Evolutionary conservation across 805 yeast genomes (phyloP), one percentile per base, ranked within the genome.

Genomic region (Saccharomycopsis capsularis): DNA sequence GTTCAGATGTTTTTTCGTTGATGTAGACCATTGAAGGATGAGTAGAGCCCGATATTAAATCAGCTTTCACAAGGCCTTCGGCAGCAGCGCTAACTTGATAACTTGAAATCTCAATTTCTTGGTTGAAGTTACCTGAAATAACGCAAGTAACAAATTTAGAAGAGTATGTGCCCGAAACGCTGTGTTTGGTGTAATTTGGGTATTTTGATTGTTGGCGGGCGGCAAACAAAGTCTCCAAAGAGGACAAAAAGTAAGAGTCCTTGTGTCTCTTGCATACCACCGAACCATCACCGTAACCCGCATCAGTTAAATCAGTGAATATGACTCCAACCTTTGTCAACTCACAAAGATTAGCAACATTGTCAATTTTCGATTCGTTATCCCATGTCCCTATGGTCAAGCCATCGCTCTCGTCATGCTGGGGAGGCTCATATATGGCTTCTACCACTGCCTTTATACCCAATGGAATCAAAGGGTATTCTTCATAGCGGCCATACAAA

Each of bases 361-460:
- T 59, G 53, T 82, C 78, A 3, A 85, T 74, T 15, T 70, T 62
- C 1, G 59, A 61, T 50, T 81, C 81, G 40, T 77, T 75, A 30
- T 75, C 81, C 62, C 69, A 66, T 16, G 73, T 72, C 30, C 67
- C 76, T 75, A 88, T 63, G 0, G 87, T 75, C 19, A 93, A 59
- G 0, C 98, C 97, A 65, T 93, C 99, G 44, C 78, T 75, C 57
- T 85, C 95, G 56, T 84, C 90, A 2, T 73, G 68, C 64, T 93
- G 99, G 5, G 95, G 84, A 0, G 97, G 95, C 62, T 93, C 99
- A 65, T 85, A 87, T 22, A 93, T 88, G 2, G 95, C 91, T 59
- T 91, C 93, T 1, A 93, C 96, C 39, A 84, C 86, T 1, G 95
- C 97, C 63, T 90, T 91, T 48, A 89, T 81, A 1, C 99, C 99